Percentiles rank a stretch among this genome's conserved stretches.
Conservation (phyloP, 2,329 filamentous ascomycete genomes). For the Penicillium sp. region DNA sequence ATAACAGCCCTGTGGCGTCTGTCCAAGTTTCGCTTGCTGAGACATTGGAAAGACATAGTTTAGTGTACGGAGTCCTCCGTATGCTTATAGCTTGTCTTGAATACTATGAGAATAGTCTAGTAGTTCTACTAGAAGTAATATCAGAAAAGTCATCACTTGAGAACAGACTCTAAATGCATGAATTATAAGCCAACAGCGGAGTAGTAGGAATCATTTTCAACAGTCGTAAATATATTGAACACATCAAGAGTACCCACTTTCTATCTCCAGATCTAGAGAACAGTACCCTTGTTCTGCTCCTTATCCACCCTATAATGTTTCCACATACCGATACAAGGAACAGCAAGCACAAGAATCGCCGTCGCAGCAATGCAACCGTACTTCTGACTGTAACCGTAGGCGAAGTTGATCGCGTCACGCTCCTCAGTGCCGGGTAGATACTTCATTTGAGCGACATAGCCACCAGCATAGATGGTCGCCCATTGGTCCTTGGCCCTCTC, state of each 20-base stretch:
- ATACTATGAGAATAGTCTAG: neutral
- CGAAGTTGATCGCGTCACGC: constrained; percentile 36
- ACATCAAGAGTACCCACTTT: too few species aligned
- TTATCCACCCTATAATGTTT: constrained; percentile 29
- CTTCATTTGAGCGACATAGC: constrained; percentile 26
- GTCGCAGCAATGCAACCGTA: constrained; percentile 29
- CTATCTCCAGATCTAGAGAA: too few species aligned
- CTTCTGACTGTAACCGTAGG: constrained; percentile 35
- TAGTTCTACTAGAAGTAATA: neutral
- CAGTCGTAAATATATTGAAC: too few species aligned
- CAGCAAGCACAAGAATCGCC: constrained; percentile 22
- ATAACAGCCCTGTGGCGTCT: constrained; percentile 1
- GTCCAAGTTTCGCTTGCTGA: neutral
- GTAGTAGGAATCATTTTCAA: too few species aligned
- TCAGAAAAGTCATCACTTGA: neutral
- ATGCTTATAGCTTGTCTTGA: neutral
- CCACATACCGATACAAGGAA: constrained; percentile 29
- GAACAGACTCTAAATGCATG: neutral
- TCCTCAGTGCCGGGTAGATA: constrained; percentile 28
- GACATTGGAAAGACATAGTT: neutral
- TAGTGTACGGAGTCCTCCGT: too few species aligned
- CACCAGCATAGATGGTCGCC: constrained; percentile 24
- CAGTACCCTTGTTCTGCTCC: constrained; percentile 30
- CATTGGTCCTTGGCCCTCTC: constrained; percentile 18
- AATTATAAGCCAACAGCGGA: too few species aligned